These are phyloP conservation scores for Trametes villosa DNA, from an alignment of 768 basidiomycete species.

Conservation along the genomic window DNA sequence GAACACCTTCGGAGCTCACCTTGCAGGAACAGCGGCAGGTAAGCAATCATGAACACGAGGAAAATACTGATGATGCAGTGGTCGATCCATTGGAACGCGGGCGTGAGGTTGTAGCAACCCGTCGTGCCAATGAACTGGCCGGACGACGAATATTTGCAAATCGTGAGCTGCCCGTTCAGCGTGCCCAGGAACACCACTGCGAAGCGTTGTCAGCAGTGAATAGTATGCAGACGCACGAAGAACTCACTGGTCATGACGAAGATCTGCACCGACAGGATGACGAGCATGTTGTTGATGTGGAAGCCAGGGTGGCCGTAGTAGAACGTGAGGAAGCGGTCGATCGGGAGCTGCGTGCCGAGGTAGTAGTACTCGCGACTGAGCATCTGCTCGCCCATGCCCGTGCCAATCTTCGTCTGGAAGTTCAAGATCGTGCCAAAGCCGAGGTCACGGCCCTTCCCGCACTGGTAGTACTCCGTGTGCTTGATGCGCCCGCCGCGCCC, in stretches of 20 bases:
- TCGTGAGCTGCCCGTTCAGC: constrained; percentile 75
- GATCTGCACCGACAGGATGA: constrained; percentile 94
- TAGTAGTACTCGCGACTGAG: constrained; percentile 99
- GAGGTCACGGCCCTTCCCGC: constrained; percentile 97
- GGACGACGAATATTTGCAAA: constrained; percentile 78
- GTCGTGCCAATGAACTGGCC: constrained; percentile 77
- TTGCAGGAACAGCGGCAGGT: constrained; percentile 93
- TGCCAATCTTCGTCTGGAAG: constrained; percentile 99
- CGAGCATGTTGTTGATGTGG: constrained; percentile 99
- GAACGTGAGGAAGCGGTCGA: constrained; percentile 99
- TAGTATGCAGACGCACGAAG: not conserved
- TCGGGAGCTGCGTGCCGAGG: constrained; percentile 94
- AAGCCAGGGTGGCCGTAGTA: constrained; percentile 99
- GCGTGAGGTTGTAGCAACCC: constrained; percentile 93
- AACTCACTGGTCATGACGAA: constrained; percentile 89
- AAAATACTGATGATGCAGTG: constrained; percentile 98
- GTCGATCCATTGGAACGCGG: constrained; percentile 94
- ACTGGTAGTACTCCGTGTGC: constrained; percentile 99
- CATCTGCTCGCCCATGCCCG: constrained; percentile 99
- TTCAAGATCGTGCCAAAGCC: constrained; percentile 99
- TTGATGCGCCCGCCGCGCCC: constrained; percentile 97
- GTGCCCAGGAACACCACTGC: constrained; percentile 95
- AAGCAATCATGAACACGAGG: constrained; percentile 97
- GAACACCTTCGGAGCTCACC: constrained; percentile 49
- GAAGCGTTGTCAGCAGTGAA: constrained; percentile 26